Evolutionary conservation across 106 monocot genomes (phyloP).

Genomic region (Dendrobium nobile): DNA sequence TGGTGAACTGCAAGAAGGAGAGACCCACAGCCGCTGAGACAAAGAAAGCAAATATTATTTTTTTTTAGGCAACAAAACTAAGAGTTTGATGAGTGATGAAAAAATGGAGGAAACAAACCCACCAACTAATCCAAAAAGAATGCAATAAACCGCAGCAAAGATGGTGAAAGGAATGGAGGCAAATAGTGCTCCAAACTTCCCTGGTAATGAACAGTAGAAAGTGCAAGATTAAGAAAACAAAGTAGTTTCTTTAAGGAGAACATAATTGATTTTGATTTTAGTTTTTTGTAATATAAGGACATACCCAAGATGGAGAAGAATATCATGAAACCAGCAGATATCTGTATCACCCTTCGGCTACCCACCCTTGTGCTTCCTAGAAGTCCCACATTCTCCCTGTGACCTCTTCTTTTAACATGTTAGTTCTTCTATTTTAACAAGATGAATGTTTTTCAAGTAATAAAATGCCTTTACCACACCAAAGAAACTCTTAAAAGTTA

Average conservation of each 20-base stretch:
- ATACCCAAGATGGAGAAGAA: conserved; percentile 93
- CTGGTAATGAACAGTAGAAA: conserved; percentile 22
- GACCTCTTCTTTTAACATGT: neutral
- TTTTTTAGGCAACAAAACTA: neutral
- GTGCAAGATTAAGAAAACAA: neutral
- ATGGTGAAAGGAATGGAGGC: conserved; percentile 94
- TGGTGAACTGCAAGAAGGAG: conserved; percentile 98
- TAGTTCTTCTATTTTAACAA: neutral
- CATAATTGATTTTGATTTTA: neutral
- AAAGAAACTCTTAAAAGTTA: no score
- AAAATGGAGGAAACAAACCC: conserved; percentile 6
- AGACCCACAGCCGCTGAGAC: conserved; percentile 84
- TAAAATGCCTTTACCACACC: no score
- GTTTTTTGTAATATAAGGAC: neutral
- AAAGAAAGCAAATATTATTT: neutral
- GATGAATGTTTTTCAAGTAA: no score
- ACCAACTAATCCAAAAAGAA: conserved; percentile 92
- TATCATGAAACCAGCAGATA: conserved; percentile 97
- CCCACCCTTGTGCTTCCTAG: conserved; percentile 84
- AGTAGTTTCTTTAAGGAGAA: neutral
- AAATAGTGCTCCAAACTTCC: conserved; percentile 95
- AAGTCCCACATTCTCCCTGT: conserved; percentile 90
- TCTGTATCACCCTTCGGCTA: conserved; percentile 83
- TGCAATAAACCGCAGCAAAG: conserved; percentile 86
- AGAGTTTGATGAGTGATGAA: no score